A percentile compares a stretch with the other conserved stretches of the same genome.
Evolutionary conservation across 2,329 filamentous ascomycete species (phyloP).

Genomic region (Cordyceps cicadae): DNA sequence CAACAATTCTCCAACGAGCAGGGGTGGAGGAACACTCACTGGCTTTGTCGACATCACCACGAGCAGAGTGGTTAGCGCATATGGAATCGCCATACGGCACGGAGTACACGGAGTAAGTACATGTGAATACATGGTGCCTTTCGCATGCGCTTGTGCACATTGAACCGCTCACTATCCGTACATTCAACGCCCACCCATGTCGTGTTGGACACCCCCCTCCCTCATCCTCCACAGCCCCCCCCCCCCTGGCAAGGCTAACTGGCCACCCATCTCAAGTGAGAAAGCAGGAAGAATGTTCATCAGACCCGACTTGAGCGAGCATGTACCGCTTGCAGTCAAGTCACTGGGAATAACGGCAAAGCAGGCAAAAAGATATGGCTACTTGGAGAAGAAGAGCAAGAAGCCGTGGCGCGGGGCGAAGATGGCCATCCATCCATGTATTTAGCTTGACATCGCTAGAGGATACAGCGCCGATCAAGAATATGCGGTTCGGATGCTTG

Average conservation of each 20-base stretch:
- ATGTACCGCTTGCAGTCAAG: neutral
- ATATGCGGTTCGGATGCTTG: conserved; percentile 1
- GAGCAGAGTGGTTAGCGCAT: conserved; percentile 9
- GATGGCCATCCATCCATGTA: neutral
- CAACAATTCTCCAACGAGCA: conserved; percentile 12
- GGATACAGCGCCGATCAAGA: conserved; percentile 2
- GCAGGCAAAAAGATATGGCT: neutral
- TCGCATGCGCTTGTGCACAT: neutral
- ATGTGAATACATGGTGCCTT: neutral
- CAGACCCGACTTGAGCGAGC: neutral
- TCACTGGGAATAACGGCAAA: neutral
- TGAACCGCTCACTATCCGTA: neutral
- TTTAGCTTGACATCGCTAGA: neutral
- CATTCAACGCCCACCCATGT: conserved; percentile 1
- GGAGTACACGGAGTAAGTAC: conserved; percentile 7
- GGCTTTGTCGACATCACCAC: conserved; percentile 9
- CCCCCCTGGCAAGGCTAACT: neutral
- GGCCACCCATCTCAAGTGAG: conserved; percentile 8
- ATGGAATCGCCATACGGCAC: neutral
- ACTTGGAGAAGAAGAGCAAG: neutral
- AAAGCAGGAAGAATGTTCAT: neutral
- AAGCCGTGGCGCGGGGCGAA: neutral
- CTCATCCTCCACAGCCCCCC: neutral
- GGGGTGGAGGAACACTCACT: neutral
- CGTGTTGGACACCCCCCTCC: neutral